Conservation (phyloP, 176 grass and related monocot species). For the Carex cristatella region DNA sequence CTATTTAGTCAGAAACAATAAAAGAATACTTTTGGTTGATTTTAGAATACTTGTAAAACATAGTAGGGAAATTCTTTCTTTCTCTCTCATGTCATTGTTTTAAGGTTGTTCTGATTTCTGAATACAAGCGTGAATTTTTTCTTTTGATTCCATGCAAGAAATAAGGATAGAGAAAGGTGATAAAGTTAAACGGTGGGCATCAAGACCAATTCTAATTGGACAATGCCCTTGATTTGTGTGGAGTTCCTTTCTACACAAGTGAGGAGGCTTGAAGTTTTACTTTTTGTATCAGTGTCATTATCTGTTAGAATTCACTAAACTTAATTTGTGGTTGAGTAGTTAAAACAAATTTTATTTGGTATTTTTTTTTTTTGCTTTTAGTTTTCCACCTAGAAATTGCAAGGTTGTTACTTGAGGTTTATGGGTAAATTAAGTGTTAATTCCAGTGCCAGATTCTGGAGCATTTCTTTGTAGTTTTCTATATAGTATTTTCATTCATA, state of each 20-base stretch:
- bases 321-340: neutral
- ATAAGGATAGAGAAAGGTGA: constrained; percentile 43
- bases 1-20: no score
- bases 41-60: no score
- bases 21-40: no score
- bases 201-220: constrained; percentile 66
- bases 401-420: neutral
- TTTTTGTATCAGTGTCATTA: neutral
- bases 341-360: neutral
- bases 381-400: neutral
- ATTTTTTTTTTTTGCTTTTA: neutral
- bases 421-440: neutral
- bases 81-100: neutral
- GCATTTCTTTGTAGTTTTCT: neutral
- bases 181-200: constrained; percentile 30
- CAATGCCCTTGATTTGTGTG: constrained; percentile 20
- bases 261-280: neutral
- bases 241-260: neutral
- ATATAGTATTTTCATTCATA: neutral
- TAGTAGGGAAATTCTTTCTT: no score
- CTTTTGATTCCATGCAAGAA: constrained; percentile 46
- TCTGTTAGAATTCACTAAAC: neutral
- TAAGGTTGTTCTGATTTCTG: neutral
- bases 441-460: neutral
- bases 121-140: constrained; percentile 12